Percentiles rank a stretch among this genome's conserved stretches.
phyloP scores from a whole-genome alignment of 805 yeast species.

The Pichia kluyveri region DNA sequence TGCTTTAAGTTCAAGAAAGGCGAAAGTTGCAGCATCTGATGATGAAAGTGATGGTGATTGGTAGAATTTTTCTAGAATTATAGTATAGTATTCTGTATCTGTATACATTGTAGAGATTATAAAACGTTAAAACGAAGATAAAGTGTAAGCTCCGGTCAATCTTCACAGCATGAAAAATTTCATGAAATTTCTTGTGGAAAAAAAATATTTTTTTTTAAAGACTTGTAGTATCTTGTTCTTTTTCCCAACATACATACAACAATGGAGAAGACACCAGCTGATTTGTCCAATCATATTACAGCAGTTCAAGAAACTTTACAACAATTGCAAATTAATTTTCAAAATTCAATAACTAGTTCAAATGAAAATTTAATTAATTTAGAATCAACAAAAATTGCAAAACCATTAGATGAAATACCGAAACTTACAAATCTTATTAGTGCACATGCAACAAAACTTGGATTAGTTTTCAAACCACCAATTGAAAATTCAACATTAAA shows the following conservation, averaged over 20 bases:
- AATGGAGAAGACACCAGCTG: not conserved
- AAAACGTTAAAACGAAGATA: too few species aligned
- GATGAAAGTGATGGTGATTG: slow-evolving; percentile 82
- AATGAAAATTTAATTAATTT: not conserved
- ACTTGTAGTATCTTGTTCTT: not conserved
- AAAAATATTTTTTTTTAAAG: not conserved
- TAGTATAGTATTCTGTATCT: too few species aligned
- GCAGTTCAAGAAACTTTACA: not conserved
- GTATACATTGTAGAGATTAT: too few species aligned
- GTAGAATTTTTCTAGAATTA: slow-evolving; percentile 21
- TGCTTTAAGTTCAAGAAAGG: slow-evolving; percentile 75
- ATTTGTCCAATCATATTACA: not conserved
- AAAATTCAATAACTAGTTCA: not conserved
- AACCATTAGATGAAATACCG: slow-evolving; percentile 46
- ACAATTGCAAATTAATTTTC: not conserved
- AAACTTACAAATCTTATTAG: slow-evolving; percentile 53
- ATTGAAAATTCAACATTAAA: slow-evolving; percentile 28
- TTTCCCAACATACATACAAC: not conserved
- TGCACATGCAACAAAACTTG: slow-evolving; percentile 74
- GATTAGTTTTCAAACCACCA: slow-evolving; percentile 59
- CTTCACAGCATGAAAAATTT: too few species aligned
- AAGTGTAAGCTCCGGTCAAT: too few species aligned
- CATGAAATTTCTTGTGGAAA: not conserved
- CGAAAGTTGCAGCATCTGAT: slow-evolving; percentile 71
- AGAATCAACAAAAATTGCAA: slow-evolving; percentile 24